These are phyloP conservation scores for Alternaria consortialis DNA, from an alignment of 2,329 filamentous ascomycete genomes.

Conservation along the genomic window DNA sequence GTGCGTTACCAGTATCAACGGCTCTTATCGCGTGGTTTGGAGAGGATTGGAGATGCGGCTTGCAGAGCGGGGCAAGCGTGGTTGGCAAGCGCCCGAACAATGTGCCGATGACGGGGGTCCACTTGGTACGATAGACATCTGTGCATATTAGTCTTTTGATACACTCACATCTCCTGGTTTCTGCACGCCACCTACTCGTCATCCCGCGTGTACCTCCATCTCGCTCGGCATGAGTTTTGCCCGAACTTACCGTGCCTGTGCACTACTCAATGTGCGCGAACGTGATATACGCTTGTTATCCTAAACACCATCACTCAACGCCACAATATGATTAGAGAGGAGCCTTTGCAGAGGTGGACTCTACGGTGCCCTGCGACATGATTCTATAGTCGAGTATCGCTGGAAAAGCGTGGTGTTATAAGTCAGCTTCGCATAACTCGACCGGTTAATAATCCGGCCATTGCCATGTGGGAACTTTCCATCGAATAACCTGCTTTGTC, in stretches of 20 bases:
- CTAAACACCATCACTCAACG: not conserved
- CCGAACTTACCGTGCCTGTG: not conserved
- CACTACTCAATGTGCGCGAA: not conserved
- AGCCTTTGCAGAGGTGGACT: no score
- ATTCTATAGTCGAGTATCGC: not conserved
- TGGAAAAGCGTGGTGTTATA: no score
- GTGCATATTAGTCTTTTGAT: not conserved
- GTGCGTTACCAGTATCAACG: not conserved
- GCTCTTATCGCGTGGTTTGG: slow-evolving; percentile 12
- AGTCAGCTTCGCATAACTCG: no score
- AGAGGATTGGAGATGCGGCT: slow-evolving; percentile 7
- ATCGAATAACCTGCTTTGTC: not conserved
- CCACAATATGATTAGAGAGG: no score
- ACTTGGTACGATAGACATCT: not conserved
- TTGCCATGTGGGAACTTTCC: no score
- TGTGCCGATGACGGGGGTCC: slow-evolving; percentile 1
- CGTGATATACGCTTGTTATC: not conserved
- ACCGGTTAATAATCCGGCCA: no score
- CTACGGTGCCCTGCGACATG: not conserved
- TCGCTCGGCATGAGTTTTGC: not conserved
- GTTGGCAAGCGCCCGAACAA: not conserved
- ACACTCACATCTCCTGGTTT: not conserved
- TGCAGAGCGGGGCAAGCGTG: slow-evolving; percentile 4
- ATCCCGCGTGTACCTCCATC: not conserved
- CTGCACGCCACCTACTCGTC: not conserved